These are phyloP conservation scores for Solanum rostratum DNA, from an alignment of 257 asterid genomes.

Conservation along the genomic window DNA sequence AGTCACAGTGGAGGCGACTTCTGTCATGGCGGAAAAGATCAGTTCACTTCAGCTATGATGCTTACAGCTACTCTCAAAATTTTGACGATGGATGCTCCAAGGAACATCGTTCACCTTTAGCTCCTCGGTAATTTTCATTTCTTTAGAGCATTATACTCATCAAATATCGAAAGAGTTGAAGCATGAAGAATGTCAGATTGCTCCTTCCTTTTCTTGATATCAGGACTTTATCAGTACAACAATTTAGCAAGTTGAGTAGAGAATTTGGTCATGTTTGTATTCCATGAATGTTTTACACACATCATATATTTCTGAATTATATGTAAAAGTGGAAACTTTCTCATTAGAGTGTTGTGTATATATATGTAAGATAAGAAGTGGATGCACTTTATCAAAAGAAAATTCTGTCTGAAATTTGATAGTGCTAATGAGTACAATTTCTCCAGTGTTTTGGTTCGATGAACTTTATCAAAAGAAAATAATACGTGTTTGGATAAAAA, in stretches of 20 bases:
- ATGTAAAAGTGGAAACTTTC: neutral
- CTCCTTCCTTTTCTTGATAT: too few relatives aligned
- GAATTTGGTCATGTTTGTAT: neutral
- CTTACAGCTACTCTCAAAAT: conserved; percentile 42
- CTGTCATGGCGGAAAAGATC: conserved; percentile 13
- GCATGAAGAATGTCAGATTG: neutral
- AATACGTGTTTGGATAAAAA: neutral
- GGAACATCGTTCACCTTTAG: conserved; percentile 32
- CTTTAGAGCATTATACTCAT: neutral
- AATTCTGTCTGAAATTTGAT: neutral
- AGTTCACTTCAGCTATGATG: conserved; percentile 30
- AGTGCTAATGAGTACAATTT: neutral
- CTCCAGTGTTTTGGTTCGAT: neutral
- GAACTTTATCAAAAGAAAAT: neutral
- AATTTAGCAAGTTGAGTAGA: neutral
- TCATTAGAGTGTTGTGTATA: neutral
- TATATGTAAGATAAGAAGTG: neutral
- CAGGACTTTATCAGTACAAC: neutral
- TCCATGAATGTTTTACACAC: neutral
- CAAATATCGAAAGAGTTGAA: neutral
- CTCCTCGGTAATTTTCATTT: conserved; percentile 13
- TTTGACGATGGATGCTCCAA: conserved; percentile 37
- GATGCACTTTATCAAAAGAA: neutral
- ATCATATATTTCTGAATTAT: neutral
- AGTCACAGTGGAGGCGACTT: conserved; percentile 21